Conservation (phyloP, 2,329 filamentous ascomycete species). For the Aspergillus sp. region DNA sequence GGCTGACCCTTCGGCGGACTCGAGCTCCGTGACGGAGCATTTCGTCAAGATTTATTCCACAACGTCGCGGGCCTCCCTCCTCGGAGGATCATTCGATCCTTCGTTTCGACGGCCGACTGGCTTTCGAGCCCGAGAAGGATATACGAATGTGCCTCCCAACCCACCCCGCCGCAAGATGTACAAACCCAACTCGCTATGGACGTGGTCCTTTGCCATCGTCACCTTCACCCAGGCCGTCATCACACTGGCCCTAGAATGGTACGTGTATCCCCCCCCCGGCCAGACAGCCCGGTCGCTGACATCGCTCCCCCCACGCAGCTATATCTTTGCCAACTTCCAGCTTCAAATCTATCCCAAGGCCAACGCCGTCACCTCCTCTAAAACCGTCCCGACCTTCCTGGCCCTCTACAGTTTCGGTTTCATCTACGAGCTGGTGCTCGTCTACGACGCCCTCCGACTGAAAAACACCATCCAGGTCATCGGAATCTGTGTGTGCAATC, state of each 20-base stretch:
- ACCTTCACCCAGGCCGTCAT: conserved; percentile 74
- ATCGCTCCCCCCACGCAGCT: conserved; percentile 61
- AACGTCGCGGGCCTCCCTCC: conserved; percentile 57
- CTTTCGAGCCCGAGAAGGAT: conserved; percentile 53
- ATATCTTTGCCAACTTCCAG: conserved; percentile 87
- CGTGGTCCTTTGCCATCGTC: conserved; percentile 76
- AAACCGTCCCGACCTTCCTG: conserved; percentile 87
- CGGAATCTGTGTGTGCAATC: conserved; percentile 87
- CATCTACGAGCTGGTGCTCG: conserved; percentile 82
- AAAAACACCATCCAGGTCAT: conserved; percentile 99
- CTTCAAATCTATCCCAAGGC: conserved; percentile 44
- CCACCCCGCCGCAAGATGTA: conserved; percentile 57
- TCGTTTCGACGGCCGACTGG: conserved; percentile 47
- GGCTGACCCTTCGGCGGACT: conserved; percentile 21
- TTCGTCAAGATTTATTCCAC: conserved; percentile 55
- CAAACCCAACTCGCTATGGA: conserved; percentile 80
- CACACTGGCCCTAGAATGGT: conserved; percentile 83
- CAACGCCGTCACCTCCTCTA: conserved; percentile 42
- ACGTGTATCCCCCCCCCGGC: conserved; percentile 41
- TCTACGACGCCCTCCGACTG: conserved; percentile 87
- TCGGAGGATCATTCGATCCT: conserved; percentile 56
- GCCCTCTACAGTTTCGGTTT: conserved; percentile 97
- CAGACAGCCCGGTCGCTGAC: conserved; percentile 1
- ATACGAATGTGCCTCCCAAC: conserved; percentile 39
- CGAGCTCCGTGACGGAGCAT: conserved; percentile 40